Evolutionary conservation across 202 grass and related monocot genomes (phyloP), one percentile per base, ranked within the genome.

Genomic region (Panicum hallii): DNA sequence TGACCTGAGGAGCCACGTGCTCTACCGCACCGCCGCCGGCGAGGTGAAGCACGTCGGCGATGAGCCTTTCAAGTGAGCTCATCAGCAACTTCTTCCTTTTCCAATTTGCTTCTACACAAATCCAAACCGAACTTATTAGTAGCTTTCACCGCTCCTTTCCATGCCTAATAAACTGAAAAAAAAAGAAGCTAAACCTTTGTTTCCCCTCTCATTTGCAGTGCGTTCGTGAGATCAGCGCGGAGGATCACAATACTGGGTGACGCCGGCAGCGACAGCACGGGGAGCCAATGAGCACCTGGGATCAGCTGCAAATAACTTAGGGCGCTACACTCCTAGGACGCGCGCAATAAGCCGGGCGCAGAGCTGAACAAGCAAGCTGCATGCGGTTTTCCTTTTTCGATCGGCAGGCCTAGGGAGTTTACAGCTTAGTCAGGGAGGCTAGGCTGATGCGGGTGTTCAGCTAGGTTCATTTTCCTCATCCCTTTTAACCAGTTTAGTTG

Each of bases 241-340:
- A 94, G 91, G 91, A 88, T 99, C 61, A 99, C 84, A 2, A 94
- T 99, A 79, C 80, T 90, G 80, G 66, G 82, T n/a, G 91, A 91
- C 57, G 86, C 80, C n/a, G 82, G 91, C 36, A 94, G 93, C 38
- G 82, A 89, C 87, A 94, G 84, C 78, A 32, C 79, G 36, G 88
- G 87, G 70, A 79, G 71, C 3, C 3, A 15, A 30, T 72, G 23
- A 49, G 1, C n/a, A 14, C 6, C 20, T 2, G 11, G 13, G 43
- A 26, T 15, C n/a, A 23, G 67, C 11, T 44, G 66, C n/a, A 28
- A 81, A 92, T 92, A 92, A 92, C 81, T 52, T 81, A 72, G 82
- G 66, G 76, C 47, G 83, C 65, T 79, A 52, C 45, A 63, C 70
- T 72, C 56, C 2, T 58, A 48, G 45, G 63, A 67, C 36, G 41